Conservation (phyloP, 2,329 filamentous ascomycete species). For the Trichoderma afroharzianum region DNA sequence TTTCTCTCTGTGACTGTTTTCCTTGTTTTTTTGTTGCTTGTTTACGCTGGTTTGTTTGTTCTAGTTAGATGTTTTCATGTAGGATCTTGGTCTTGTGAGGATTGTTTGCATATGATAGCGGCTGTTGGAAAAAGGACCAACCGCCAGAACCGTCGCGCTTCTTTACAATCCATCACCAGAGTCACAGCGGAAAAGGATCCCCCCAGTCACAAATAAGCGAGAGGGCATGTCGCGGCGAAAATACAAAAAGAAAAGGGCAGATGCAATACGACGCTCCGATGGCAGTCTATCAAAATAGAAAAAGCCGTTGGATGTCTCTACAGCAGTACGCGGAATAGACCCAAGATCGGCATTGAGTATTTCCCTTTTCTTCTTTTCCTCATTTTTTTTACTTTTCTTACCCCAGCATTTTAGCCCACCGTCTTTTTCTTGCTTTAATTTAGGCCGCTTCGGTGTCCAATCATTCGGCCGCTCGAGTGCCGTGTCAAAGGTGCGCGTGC, state of each 20-base stretch:
- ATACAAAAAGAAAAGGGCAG: not conserved
- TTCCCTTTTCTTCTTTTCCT: not conserved
- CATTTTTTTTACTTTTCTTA: not conserved
- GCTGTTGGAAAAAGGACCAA: not conserved
- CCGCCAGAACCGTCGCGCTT: not conserved
- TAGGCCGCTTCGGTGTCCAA: not conserved
- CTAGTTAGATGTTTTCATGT: not conserved
- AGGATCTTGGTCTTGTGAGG: not conserved
- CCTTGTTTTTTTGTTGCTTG: not conserved
- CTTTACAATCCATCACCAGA: not conserved
- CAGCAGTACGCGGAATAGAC: not conserved
- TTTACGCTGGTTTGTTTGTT: not conserved
- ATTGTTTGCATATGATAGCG: not conserved
- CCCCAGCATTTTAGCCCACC: not conserved
- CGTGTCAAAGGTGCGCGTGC: not conserved
- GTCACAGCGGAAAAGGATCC: too few relatives aligned
- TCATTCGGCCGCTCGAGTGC: not conserved
- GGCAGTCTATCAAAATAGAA: not conserved
- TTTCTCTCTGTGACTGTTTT: not conserved
- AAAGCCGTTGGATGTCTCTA: not conserved
- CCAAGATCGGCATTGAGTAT: not conserved
- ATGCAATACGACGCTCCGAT: constrained; percentile 3
- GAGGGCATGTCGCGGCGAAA: not conserved
- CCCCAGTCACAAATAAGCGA: not conserved
- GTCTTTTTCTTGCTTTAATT: not conserved